Evolutionary conservation across 2,329 filamentous ascomycete genomes (phyloP).

Genomic region (Phialocephala sp.): DNA sequence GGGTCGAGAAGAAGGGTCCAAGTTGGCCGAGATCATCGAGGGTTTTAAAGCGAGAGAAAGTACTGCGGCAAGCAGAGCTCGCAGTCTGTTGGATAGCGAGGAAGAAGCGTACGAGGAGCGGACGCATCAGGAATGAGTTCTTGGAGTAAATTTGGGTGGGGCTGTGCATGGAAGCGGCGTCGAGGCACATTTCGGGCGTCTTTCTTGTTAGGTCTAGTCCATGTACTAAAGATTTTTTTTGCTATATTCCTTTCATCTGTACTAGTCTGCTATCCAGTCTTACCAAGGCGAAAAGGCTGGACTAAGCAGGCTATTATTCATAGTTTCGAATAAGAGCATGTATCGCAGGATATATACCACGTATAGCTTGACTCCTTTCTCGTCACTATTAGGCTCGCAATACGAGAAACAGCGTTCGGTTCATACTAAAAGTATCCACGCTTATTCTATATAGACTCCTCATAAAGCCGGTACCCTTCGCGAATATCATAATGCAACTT

Average conservation of each 20-base stretch:
- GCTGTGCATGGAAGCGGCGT: neutral
- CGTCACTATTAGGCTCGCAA: too few species aligned
- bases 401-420: too few species aligned
- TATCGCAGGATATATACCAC: too few species aligned
- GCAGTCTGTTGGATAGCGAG: conserved; percentile 28
- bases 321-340: too few species aligned
- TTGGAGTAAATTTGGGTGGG: neutral
- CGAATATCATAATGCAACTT: neutral
- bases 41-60: conserved; percentile 49
- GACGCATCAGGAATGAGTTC: neutral
- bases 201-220: neutral
- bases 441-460: neutral
- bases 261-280: too few species aligned
- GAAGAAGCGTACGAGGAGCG: conserved; percentile 22
- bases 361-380: too few species aligned
- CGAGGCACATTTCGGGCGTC: neutral
- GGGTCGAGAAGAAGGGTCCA: conserved; percentile 71
- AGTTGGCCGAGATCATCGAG: conserved; percentile 65
- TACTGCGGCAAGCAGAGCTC: conserved; percentile 19
- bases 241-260: too few species aligned
- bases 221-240: neutral
- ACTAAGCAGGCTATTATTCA: too few species aligned
- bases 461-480: neutral
- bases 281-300: too few species aligned
- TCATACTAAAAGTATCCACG: too few species aligned